These are phyloP conservation scores for Kodamaea fungicola DNA, from an alignment of 1,139 yeast species.

Conservation along the genomic window DNA sequence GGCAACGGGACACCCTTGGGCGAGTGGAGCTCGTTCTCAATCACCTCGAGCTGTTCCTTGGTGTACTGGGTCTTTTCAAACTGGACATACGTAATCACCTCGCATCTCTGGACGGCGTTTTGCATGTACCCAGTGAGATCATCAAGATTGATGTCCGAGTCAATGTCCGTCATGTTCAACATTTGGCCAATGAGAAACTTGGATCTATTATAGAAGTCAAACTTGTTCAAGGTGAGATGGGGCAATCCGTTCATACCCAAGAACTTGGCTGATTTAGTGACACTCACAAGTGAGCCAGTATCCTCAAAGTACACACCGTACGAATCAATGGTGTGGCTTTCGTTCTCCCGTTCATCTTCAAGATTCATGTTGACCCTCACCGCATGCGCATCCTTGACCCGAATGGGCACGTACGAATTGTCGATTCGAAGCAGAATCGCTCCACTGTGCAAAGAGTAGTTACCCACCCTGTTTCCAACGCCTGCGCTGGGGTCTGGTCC, in stretches of 20 bases:
- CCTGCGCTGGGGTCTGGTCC: constrained; percentile 1
- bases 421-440: constrained; percentile 20
- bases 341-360: constrained; percentile 40
- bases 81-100: constrained; percentile 66
- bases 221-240: constrained; percentile 46
- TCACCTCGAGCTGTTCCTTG: constrained; percentile 48
- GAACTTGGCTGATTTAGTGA: constrained; percentile 71
- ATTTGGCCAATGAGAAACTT: constrained; percentile 35
- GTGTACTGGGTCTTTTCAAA: constrained; percentile 56
- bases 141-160: constrained; percentile 33
- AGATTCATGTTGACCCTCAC: constrained; percentile 25
- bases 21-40: constrained; percentile 66
- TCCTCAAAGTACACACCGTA: constrained; percentile 70
- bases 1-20: constrained; percentile 79
- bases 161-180: constrained; percentile 38
- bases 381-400: constrained; percentile 30
- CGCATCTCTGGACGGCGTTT: constrained; percentile 56
- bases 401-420: constrained; percentile 8
- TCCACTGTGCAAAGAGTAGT: constrained; percentile 26
- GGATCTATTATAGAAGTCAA: constrained; percentile 36
- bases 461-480: constrained; percentile 22
- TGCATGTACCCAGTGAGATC: constrained; percentile 36
- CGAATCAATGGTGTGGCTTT: constrained; percentile 45
- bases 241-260: constrained; percentile 62
- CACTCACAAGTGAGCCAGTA: constrained; percentile 63